Base-by-base conservation (phyloP, 345 rosid species). In the Rhizophora mangle region DNA sequence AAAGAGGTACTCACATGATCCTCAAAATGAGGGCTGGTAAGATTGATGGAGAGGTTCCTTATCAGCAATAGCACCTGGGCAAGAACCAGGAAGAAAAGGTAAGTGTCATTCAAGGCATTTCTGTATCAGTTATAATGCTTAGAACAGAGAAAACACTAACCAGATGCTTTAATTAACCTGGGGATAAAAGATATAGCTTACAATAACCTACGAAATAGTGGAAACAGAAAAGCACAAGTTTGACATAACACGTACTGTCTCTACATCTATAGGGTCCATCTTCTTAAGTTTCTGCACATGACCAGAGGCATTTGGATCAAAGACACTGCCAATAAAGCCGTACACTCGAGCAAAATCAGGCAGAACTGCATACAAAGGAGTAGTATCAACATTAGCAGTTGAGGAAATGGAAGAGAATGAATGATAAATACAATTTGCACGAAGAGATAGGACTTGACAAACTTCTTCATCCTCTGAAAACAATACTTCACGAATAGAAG, bases 1-100 rank as follows among this genome's bases (percentile, higher is more conserved):
- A 51, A 39, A 67, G 74, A 63, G 52, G 71, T 34, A 86, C 97
- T 89, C 72, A 89, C 98, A 70, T 89, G 89, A 82, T 89, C 96
- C 86, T 91, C 97, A 55, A 91, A 94, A 76, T 88, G 91, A 13
- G 97, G 96, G 62, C 93, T 89, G 31, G 86, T 76, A 65, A 94
- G 82, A 80, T 94, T 94, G 80, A 91, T 84, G 52, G 97, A 86
- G 62, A 94, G 95, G 74, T 94, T 94, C 83, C 96, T 87, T 97
- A 94, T 94, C 82, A 91, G 71, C 78, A 94, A 75, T 67, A 94
- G 75, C 73, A 87, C 96, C 97, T 91, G 85, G 58, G 62, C 27
- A 77, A 62, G 56, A 43, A 64, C 71, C 67, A 59, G 72, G 73
- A 59, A 73, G 34, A 58, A 36, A 65, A 68, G 72, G 52, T 67